Conservation (phyloP, 177 flowering plant species). For the Telopea speciosissima region DNA sequence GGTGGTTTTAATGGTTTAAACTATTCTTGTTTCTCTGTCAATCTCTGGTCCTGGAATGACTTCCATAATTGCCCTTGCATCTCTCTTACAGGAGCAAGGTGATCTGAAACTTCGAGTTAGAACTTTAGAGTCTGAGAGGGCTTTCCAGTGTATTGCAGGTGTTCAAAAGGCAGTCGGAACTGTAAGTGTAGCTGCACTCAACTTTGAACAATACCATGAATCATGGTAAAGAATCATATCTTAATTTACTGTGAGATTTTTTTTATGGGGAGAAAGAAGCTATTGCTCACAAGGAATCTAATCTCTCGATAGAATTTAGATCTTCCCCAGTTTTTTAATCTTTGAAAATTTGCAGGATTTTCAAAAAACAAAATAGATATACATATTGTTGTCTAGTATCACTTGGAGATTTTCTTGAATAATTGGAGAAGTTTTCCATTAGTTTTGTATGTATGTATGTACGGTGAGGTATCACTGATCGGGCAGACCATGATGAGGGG, state of each 20-base stretch:
- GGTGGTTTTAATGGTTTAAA: not conserved
- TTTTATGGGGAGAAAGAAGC: too few relatives aligned
- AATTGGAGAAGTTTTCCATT: not conserved
- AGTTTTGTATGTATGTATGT: not conserved
- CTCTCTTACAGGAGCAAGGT: slow-evolving; percentile 78
- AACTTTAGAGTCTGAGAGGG: slow-evolving; percentile 89
- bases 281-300: too few relatives aligned
- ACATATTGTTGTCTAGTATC: not conserved
- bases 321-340: not conserved
- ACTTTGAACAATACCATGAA: not conserved
- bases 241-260: too few relatives aligned
- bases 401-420: too few relatives aligned
- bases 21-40: not conserved
- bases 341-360: not conserved
- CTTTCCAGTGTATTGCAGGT: slow-evolving; percentile 90
- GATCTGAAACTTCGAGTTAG: slow-evolving; percentile 94
- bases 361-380: too few relatives aligned
- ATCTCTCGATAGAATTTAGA: not conserved
- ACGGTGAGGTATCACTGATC: too few relatives aligned
- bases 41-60: not conserved
- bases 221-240: not conserved
- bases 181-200: slow-evolving; percentile 42
- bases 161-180: slow-evolving; percentile 83
- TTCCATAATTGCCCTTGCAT: slow-evolving; percentile 6
- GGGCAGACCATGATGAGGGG: too few relatives aligned